Evolutionary conservation across 352 stramenopile species (phyloP).

Genomic region (Phytophthora pluvialis): DNA sequence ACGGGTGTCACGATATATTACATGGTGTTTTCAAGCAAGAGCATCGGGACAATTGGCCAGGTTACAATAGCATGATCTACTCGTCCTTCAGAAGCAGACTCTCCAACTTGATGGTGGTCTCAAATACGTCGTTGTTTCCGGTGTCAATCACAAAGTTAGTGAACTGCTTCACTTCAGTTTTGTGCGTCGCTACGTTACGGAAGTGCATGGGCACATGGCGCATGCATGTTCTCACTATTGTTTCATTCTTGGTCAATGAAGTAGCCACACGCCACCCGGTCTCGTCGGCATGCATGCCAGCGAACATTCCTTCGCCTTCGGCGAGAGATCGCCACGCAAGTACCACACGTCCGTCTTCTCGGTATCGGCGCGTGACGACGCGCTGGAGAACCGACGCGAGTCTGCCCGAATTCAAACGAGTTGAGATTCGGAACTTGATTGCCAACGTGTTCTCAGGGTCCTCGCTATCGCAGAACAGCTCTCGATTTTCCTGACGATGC

Average conservation of each 20-base stretch:
- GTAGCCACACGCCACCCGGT: conserved; percentile 28
- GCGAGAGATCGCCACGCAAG: conserved; percentile 17
- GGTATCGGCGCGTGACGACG: conserved; percentile 17
- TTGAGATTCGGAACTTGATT: no score
- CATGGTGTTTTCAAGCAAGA: no score
- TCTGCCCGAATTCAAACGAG: neutral
- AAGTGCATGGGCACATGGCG: conserved; percentile 23
- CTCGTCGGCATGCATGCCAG: conserved; percentile 22
- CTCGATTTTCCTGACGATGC: no score
- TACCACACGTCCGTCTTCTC: conserved; percentile 4
- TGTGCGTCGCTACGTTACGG: neutral
- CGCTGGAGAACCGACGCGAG: conserved; percentile 7
- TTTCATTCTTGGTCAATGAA: neutral
- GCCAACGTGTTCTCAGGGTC: no score
- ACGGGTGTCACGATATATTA: no score
- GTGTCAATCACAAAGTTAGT: neutral
- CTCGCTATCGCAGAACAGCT: no score
- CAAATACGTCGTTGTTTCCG: no score
- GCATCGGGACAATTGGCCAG: no score
- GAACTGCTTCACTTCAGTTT: conserved; percentile 13
- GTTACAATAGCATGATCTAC: no score
- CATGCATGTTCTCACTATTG: conserved; percentile 17
- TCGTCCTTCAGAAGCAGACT: no score
- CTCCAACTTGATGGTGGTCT: no score
- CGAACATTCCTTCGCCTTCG: conserved; percentile 27